Percentiles rank a stretch among this genome's conserved stretches.
Evolutionary conservation across 768 basidiomycete genomes (phyloP).

Genomic region (Galerina marginata): DNA sequence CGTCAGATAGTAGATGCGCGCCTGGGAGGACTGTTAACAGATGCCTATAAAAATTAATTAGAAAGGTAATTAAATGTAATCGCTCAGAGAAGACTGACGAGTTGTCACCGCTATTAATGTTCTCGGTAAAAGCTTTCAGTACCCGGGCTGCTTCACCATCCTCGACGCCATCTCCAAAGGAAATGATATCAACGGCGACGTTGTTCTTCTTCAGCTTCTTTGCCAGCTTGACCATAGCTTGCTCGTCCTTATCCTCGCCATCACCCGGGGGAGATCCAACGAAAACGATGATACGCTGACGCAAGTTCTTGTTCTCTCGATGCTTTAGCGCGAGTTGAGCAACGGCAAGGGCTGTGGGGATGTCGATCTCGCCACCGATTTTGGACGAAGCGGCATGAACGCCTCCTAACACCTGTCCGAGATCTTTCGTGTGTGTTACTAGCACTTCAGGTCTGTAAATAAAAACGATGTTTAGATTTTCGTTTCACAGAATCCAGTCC

Average conservation of each 20-base stretch:
- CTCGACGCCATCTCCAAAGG: slow-evolving; percentile 90
- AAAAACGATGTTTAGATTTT: slow-evolving; percentile 1
- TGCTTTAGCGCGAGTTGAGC: slow-evolving; percentile 98
- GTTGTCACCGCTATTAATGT: slow-evolving; percentile 81
- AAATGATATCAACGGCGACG: slow-evolving; percentile 90
- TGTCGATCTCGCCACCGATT: slow-evolving; percentile 83
- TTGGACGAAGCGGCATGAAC: slow-evolving; percentile 72
- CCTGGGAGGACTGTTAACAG: slow-evolving; percentile 81
- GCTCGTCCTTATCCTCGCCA: slow-evolving; percentile 72
- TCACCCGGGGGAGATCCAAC: slow-evolving; percentile 84
- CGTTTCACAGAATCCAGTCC: background rate
- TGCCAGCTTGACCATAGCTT: slow-evolving; percentile 84
- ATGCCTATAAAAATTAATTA: slow-evolving; percentile 57
- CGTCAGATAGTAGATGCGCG: slow-evolving; percentile 81
- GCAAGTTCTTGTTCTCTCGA: slow-evolving; percentile 96
- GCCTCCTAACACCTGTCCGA: slow-evolving; percentile 88
- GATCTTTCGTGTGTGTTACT: slow-evolving; percentile 93
- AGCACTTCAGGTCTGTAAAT: slow-evolving; percentile 85
- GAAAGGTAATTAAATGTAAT: background rate
- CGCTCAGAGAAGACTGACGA: slow-evolving; percentile 58
- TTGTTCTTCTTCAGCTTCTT: slow-evolving; percentile 99
- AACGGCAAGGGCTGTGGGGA: slow-evolving; percentile 89
- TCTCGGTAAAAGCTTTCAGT: slow-evolving; percentile 83
- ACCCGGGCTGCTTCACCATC: slow-evolving; percentile 63
- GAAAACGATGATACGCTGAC: slow-evolving; percentile 95